Base-by-base conservation (phyloP, 1,284 basidiomycete species). In the Takashimella koratensis region DNA sequence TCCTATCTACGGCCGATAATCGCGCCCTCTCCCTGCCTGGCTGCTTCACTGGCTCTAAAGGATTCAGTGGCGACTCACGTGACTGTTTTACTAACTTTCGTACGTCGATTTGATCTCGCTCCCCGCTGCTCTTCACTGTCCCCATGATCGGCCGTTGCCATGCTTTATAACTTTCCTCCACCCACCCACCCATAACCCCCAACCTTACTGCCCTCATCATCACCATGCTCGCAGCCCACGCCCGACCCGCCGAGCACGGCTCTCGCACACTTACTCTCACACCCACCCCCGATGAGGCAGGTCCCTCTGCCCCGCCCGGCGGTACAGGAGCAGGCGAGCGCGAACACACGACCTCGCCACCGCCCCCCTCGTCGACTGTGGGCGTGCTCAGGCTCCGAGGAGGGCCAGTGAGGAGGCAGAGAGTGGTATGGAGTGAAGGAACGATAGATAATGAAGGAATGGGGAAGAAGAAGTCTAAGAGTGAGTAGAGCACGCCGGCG, bases 161-260 rank as follows among this genome's bases (percentile, higher is more conserved):
- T n/a, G n/a, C n/a, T n/a, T n/a, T n/a, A n/a, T n/a, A n/a, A n/a
- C n/a, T n/a, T n/a, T n/a, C n/a, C n/a, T n/a, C n/a, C n/a, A n/a
- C n/a, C n/a, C n/a, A n/a, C n/a, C n/a, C n/a, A n/a, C n/a, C n/a
- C n/a, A n/a, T n/a, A n/a, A n/a, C n/a, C n/a, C n/a, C n/a, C n/a
- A n/a, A n/a, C n/a, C n/a, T n/a, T n/a, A n/a, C n/a, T n/a, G n/a
- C n/a, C n/a, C n/a, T n/a, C 5, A 83, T 83, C 3, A 80, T 82
- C 1, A 77, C 76, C 46, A 86, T 90, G 79, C 13, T 53, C 5
- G 26, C 74, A 80, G 43, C 76, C 70, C 24, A 59, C 25, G 22
- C 46, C 3, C 45, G 52, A 11, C 45, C 54, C 2, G 52, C 58
- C 11, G 57, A 59, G 5, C 52, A 59, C 20, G 65, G 63, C 20